Conservation (phyloP, 495 filamentous ascomycete species). For the Niebla homalea region DNA sequence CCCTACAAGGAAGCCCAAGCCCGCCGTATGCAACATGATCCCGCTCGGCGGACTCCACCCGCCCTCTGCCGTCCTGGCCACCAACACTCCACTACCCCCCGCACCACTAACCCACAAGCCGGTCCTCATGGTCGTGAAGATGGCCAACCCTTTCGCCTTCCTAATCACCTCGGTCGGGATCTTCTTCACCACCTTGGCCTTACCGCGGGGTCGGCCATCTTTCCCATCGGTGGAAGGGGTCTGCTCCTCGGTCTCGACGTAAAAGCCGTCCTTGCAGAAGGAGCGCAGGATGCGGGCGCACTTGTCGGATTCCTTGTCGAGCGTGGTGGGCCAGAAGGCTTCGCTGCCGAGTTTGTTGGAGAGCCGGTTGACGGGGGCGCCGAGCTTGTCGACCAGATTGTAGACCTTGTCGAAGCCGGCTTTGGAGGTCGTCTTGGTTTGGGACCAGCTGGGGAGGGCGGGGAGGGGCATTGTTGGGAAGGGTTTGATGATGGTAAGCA, state of each 20-base stretch:
- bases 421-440: slow-evolving; percentile 25
- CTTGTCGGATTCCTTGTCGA: slow-evolving; percentile 75
- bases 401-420: slow-evolving; percentile 45
- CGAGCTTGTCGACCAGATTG: slow-evolving; percentile 38
- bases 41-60: slow-evolving; percentile 82
- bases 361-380: slow-evolving; percentile 59
- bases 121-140: slow-evolving; percentile 89
- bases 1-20: slow-evolving; percentile 74
- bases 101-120: slow-evolving; percentile 85
- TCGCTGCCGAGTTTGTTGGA: slow-evolving; percentile 63
- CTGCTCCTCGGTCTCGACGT: slow-evolving; percentile 20
- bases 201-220: slow-evolving; percentile 39
- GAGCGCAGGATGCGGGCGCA: slow-evolving; percentile 65
- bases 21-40: slow-evolving; percentile 76
- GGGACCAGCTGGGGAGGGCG: slow-evolving; percentile 15
- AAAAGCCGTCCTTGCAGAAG: slow-evolving; percentile 68
- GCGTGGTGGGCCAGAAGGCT: slow-evolving; percentile 67
- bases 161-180: slow-evolving; percentile 72
- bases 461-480: slow-evolving; percentile 6
- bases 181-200: slow-evolving; percentile 63
- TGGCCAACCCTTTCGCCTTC: slow-evolving; percentile 72
- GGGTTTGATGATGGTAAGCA: background rate
- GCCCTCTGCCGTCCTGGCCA: slow-evolving; percentile 60
- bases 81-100: slow-evolving; percentile 68
- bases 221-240: background rate